phyloP scores from a whole-genome alignment of 2,329 filamentous ascomycete species.

The Diaporthe citri region DNA sequence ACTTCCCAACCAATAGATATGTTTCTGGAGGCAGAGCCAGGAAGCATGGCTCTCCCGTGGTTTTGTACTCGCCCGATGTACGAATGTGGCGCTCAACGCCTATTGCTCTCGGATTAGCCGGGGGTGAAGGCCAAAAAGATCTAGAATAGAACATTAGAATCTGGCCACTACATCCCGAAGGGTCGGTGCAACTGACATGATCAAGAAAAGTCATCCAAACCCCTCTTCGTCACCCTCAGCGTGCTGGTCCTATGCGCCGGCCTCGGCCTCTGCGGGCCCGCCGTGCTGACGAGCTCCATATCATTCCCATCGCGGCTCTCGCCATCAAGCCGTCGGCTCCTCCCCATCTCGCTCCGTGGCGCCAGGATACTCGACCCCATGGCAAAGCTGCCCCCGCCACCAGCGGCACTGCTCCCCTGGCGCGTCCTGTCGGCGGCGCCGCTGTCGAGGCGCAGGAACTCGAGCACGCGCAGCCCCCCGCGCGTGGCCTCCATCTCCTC shows the following conservation, averaged over 20 bases:
- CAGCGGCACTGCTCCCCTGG: not conserved
- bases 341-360: conserved; percentile 38
- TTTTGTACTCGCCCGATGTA: not conserved
- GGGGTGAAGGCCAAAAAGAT: too few relatives aligned
- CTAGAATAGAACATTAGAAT: not conserved
- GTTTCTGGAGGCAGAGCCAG: not conserved
- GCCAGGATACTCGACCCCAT: conserved; percentile 27
- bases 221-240: conserved; percentile 34
- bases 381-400: conserved; percentile 32
- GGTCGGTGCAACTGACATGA: not conserved
- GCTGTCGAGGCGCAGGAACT: conserved; percentile 19
- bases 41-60: not conserved
- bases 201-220: conserved; percentile 31
- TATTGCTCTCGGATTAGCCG: not conserved
- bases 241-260: conserved; percentile 29
- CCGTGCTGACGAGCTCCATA: conserved; percentile 33
- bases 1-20: not conserved
- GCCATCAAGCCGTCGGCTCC: conserved; percentile 34
- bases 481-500: conserved; percentile 39
- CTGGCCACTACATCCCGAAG: not conserved
- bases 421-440: not conserved
- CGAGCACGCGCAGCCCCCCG: conserved; percentile 10
- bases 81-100: not conserved
- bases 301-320: conserved; percentile 28
- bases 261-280: conserved; percentile 21